A percentile compares a stretch with the other conserved stretches of the same genome.
phyloP scores from a whole-genome alignment of 352 stramenopile species.

The Phytophthora hybrid region DNA sequence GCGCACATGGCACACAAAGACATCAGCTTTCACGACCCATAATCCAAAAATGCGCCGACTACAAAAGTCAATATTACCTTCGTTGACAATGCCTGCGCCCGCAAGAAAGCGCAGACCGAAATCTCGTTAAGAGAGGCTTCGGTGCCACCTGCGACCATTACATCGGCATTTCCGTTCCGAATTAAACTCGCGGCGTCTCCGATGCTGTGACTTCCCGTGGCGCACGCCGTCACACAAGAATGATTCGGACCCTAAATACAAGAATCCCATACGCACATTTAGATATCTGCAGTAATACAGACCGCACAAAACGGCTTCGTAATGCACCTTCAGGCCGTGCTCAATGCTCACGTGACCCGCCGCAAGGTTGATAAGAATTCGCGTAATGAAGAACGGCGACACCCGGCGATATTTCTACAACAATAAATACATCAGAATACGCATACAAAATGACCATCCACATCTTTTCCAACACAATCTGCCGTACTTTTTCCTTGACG shows the following conservation, averaged over 20 bases:
- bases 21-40: background rate
- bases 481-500: conserved; percentile 65
- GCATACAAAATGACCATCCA: background rate
- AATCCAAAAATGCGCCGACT: background rate
- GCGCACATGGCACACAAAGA: too few species aligned
- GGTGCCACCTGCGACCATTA: conserved; percentile 97
- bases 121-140: conserved; percentile 96
- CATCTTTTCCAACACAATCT: background rate
- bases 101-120: conserved; percentile 94
- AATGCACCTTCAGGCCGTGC: conserved; percentile 83
- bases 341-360: conserved; percentile 93
- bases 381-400: conserved; percentile 94
- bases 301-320: background rate
- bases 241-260: conserved; percentile 94
- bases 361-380: conserved; percentile 94
- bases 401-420: conserved; percentile 87
- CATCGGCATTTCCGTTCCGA: conserved; percentile 88
- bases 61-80: conserved; percentile 51
- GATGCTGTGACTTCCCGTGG: conserved; percentile 97
- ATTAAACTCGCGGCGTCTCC: conserved; percentile 95
- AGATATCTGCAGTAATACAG: background rate
- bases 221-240: conserved; percentile 96
- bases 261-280: background rate
- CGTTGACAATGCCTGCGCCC: conserved; percentile 95
- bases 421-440: background rate